These are phyloP conservation scores for Globisporangium radiosum DNA, from an alignment of 352 stramenopile species.

Conservation along the genomic window DNA sequence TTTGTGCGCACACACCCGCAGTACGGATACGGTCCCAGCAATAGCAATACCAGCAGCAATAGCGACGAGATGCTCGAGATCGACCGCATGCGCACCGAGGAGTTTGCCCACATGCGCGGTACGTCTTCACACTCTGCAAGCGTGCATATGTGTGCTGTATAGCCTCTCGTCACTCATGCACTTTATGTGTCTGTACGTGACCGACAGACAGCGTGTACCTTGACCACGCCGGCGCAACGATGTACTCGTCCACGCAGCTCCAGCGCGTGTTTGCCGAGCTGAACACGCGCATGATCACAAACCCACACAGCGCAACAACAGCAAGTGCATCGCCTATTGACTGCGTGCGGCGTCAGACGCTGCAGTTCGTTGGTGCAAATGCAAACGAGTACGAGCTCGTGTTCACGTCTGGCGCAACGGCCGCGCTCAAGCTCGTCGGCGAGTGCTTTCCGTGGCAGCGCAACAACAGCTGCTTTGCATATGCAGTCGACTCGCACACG, in stretches of 20 bases:
- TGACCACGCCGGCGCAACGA: conserved; percentile 80
- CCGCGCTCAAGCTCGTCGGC: conserved; percentile 72
- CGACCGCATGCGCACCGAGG: conserved; percentile 32
- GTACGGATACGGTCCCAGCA: conserved; percentile 9
- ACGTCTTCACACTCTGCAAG: not conserved
- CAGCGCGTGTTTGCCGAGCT: conserved; percentile 41
- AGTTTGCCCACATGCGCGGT: conserved; percentile 43
- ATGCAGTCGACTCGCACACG: conserved; percentile 65
- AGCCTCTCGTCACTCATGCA: not conserved
- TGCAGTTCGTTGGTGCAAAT: conserved; percentile 59
- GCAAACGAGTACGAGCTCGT: conserved; percentile 74
- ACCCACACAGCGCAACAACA: conserved; percentile 47
- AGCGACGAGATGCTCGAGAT: conserved; percentile 14
- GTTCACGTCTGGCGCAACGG: conserved; percentile 82
- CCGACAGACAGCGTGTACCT: conserved; percentile 49
- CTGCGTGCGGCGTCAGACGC: conserved; percentile 32
- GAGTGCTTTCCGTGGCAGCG: conserved; percentile 72
- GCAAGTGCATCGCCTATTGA: conserved; percentile 36
- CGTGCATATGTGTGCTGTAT: not conserved
- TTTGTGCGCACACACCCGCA: conserved; percentile 8
- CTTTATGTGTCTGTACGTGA: not conserved
- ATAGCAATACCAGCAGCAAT: not conserved
- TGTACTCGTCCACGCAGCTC: conserved; percentile 68
- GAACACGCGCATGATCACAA: conserved; percentile 42
- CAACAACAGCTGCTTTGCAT: conserved; percentile 40